Evolutionary conservation across 1,139 yeast species (phyloP).

Genomic region (Sugiyamaella neomexicana): DNA sequence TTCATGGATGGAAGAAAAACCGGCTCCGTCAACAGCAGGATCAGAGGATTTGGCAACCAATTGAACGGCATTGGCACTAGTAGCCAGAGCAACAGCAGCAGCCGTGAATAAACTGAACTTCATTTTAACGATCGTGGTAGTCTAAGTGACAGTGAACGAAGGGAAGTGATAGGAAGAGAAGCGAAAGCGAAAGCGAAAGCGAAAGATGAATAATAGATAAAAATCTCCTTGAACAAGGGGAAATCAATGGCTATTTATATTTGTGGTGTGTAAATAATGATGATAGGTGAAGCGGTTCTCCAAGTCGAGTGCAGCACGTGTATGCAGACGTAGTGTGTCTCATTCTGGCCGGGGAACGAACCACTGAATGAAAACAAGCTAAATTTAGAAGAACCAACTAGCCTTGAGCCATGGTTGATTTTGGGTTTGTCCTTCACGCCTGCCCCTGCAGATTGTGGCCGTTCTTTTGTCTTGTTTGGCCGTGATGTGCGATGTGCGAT

Average conservation of each 20-base stretch:
- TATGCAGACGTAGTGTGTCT: too few species aligned
- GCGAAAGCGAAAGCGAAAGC: not conserved
- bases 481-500: too few species aligned
- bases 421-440: too few species aligned
- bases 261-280: not conserved
- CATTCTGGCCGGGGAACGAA: too few species aligned
- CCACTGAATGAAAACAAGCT: too few species aligned
- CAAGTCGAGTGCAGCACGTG: too few species aligned
- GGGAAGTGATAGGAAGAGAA: not conserved
- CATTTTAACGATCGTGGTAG: not conserved
- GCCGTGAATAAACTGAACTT: slow-evolving; percentile 10
- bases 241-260: not conserved
- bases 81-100: slow-evolving; percentile 7
- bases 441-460: too few species aligned
- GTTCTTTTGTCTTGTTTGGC: too few species aligned
- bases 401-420: too few species aligned
- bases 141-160: not conserved
- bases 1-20: slow-evolving; percentile 47
- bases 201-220: too few species aligned
- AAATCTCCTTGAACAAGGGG: not conserved
- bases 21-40: slow-evolving; percentile 35
- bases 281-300: too few species aligned
- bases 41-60: slow-evolving; percentile 13
- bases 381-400: too few species aligned
- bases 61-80: slow-evolving; percentile 5